Evolutionary conservation across 1,139 yeast genomes (phyloP).

Genomic region (Blastobotrys raffinosifermentans): DNA sequence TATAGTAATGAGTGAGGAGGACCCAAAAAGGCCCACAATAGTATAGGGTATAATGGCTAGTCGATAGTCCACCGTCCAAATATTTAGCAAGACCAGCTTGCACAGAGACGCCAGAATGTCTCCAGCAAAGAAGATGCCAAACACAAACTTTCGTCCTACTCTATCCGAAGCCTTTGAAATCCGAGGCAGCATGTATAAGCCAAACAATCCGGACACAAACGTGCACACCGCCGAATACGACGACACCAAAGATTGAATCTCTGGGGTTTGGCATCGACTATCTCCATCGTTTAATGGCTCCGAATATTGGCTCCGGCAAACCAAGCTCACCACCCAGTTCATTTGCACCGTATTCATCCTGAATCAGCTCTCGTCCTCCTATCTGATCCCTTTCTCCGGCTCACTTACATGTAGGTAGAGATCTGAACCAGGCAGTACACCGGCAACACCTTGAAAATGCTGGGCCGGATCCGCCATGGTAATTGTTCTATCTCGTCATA

Average conservation of each 20-base stretch:
- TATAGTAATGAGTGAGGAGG: slow-evolving; percentile 13
- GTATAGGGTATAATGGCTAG: slow-evolving; percentile 13
- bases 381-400: neutral
- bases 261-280: slow-evolving; percentile 16
- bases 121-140: slow-evolving; percentile 15
- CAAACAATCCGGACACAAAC: slow-evolving; percentile 16
- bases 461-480: slow-evolving; percentile 1
- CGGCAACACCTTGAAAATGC: slow-evolving; percentile 15
- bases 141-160: slow-evolving; percentile 16
- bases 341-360: slow-evolving; percentile 17
- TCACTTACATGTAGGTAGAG: slow-evolving; percentile 14
- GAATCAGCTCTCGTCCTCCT: neutral
- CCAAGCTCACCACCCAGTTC: slow-evolving; percentile 20
- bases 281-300: slow-evolving; percentile 15
- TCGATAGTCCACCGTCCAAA: slow-evolving; percentile 13
- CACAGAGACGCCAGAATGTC: slow-evolving; percentile 10
- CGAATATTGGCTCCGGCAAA: slow-evolving; percentile 13
- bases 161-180: slow-evolving; percentile 16
- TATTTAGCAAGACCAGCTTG: slow-evolving; percentile 10
- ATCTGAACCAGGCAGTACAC: slow-evolving; percentile 15
- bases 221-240: slow-evolving; percentile 18
- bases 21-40: slow-evolving; percentile 18
- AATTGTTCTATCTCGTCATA: neutral
- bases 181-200: slow-evolving; percentile 18
- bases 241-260: slow-evolving; percentile 17